Evolutionary conservation across 345 rosid species (phyloP), one percentile per base, ranked within the genome.

Genomic region (Ceriops tagal): DNA sequence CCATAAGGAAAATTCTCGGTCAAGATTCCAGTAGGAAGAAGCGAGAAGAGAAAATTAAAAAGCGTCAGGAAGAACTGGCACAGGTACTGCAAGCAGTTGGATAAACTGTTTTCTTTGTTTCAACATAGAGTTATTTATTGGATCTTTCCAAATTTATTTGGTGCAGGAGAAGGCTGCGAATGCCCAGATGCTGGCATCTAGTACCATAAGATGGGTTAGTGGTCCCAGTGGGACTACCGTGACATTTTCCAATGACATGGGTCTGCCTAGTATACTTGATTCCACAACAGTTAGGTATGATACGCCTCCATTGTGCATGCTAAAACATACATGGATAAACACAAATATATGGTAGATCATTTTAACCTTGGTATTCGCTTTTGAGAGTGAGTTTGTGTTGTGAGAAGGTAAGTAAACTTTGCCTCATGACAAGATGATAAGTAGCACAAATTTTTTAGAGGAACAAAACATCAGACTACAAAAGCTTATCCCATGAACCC

Each of bases 11-110:
- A 86, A 92, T 96, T 71, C 98, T 92, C 10, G 97, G 98, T 59
- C 98, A 92, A 80, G 97, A 90, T 80, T 92, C 99, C 15, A 83
- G 69, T 77, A 78, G 97, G 82, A 90, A 89, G 92, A 96, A 90
- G 72, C 87, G 90, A 57, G 97, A 89, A 78, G 93, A 84, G 53
- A 88, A 92, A 81, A 84, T 74, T 0, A 92, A 90, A 76, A 90
- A 83, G 77, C 92, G 89, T 27, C 96, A 71, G 61, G 97, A 89
- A 78, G 99, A 91, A 75, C 20, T 90, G 77, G 93, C 89, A 47
- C 93, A 87, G 96, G 96, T 90, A 85, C 53, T 72, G 53, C 53
- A 67, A 51, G 24, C 53, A 51, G 22, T 24, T 28, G 34, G 47
- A 26, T 28, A 68, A 20, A 43, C 35, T 59, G 43, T 56, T 52